Base-by-base conservation (phyloP, 495 filamentous ascomycete genomes). In the Penicillium mononematosum region DNA sequence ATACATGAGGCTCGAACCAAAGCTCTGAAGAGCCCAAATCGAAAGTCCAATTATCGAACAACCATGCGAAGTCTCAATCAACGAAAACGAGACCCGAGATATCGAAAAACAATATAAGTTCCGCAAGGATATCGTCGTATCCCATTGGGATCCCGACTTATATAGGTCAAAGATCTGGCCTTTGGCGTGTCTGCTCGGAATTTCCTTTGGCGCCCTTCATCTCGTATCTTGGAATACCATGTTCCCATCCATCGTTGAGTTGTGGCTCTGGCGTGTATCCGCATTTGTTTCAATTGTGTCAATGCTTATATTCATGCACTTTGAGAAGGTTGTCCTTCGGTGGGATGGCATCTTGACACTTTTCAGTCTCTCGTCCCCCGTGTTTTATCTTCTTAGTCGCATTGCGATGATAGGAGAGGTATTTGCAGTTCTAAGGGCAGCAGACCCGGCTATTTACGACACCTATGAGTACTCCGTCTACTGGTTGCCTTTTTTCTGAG, bases 231-330 rank as follows among this genome's bases (percentile, higher is more conserved):
- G 41, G 41, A 43, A 43, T 43, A 43, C 41, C 19, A 43, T 11
- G 17, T 43, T 43, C 19, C 41, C 41, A 22, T 22, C 19, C 7
- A 12, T 20, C 3, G 41, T 43, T 43, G 19, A 43, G 19, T 43
- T 43, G 9, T 43, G 41, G 69, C 56, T 72, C 16, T 72, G 70
- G 70, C 67, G 69, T 17, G 57, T 45, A n/a, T 59, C 70, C 11
- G 69, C 63, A 16, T 61, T 70, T 43, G 50, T 59, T 5, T 73
- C 69, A 20, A 43, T 43, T 19, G 41, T 43, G 17, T 22, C 41
- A n/a, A 43, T 43, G 31, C 45, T 73, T 29, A 56, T 71, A 22
- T 71, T 72, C 55, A 74, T 74, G 70, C 68, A 74, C 32, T 74
- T 64, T 50, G 61, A 71, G 48, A 70, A 67, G 50, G 67, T 72